A percentile compares a stretch with the other conserved stretches of the same genome.
phyloP scores from a whole-genome alignment of 352 stramenopile species.

The Phytophthora melonis region DNA sequence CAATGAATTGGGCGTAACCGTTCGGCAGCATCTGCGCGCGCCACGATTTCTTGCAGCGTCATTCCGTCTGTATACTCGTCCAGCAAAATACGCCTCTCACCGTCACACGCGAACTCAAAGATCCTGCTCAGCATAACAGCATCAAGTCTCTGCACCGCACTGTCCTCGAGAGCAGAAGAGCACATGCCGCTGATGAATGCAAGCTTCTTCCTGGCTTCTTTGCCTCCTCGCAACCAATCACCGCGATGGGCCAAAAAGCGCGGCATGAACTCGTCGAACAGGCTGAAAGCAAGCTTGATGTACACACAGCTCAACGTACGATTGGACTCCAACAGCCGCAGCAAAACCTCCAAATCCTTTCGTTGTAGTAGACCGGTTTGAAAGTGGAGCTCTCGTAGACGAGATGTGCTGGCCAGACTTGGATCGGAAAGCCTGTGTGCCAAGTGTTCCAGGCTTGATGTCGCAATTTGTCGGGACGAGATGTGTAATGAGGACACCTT shows the following conservation, averaged over 20 bases:
- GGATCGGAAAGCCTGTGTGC: slow-evolving; percentile 13
- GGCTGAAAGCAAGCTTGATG: slow-evolving; percentile 32
- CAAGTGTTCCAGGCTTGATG: slow-evolving; percentile 24
- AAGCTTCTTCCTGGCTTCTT: slow-evolving; percentile 19
- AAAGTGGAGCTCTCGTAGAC: slow-evolving; percentile 22
- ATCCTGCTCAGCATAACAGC: slow-evolving; percentile 22
- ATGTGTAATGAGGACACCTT: slow-evolving; percentile 23
- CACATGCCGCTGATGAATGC: slow-evolving; percentile 31
- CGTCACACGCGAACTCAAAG: slow-evolving; percentile 27
- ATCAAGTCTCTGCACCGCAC: slow-evolving; percentile 25
- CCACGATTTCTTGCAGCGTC: slow-evolving; percentile 27
- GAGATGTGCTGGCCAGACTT: not conserved
- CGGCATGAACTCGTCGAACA: slow-evolving; percentile 38
- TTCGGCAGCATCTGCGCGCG: slow-evolving; percentile 15
- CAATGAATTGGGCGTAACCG: too few relatives aligned
- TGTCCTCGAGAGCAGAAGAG: not conserved
- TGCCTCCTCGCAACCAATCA: slow-evolving; percentile 18
- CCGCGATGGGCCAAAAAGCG: slow-evolving; percentile 27
- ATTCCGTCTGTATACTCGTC: slow-evolving; percentile 41
- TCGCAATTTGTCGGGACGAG: slow-evolving; percentile 18
- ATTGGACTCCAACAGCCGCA: slow-evolving; percentile 23
- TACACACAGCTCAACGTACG: slow-evolving; percentile 31
- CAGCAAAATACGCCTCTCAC: slow-evolving; percentile 27
- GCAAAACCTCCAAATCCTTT: slow-evolving; percentile 20
- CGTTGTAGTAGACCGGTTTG: slow-evolving; percentile 19